Base-by-base conservation (phyloP, 805 yeast species). In the Pichia insulana region DNA sequence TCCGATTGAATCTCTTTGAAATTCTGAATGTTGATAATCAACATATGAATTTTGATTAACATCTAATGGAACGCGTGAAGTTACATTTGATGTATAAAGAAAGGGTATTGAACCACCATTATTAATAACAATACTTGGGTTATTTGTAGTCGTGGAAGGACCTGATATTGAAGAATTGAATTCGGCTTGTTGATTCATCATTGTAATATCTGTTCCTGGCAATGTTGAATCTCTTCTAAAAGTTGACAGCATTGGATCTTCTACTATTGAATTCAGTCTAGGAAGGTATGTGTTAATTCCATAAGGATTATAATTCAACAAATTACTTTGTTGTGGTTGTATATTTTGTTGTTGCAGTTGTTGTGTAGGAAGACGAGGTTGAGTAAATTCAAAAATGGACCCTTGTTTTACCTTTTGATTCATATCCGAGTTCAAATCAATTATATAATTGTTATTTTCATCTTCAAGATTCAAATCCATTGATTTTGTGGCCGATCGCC, bases 251-350 rank as follows among this genome's bases (percentile, higher is more conserved):
- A 36, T 19, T 7, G 48, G 39, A 22, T 55, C 57, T 41, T 54
- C 57, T 18, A 48, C 42, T 32, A 54, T 50, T 11, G 55, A 48
- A 34, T 48, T 49, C 25, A 53, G 37, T 22, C 55, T 45, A 30
- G 51, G 39, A 26, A 34, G 30, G 30, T 27, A 19, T n/a, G 19
- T 38, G 16, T 10, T 25, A 11, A 34, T 28, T 32, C 9, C n/a
- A 16, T 10, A 38, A 13, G 26, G 20, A 36, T 12, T 18, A 32
- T 41, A 36, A 11, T 4, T 16, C 13, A 27, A 2, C 25, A 26
- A 37, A 28, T 15, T 27, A n/a, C 18, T 15, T 34, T 33, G 36
- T 26, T 12, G 13, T 28, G 5, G 31, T 12, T 28, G 31, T 28
- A 7, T 5, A 5, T 22, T 5, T 8, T 22, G 25, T 8, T 22